Evolutionary conservation across 331 rosid genomes (phyloP).

Genomic region (Phaseolus coccineus): DNA sequence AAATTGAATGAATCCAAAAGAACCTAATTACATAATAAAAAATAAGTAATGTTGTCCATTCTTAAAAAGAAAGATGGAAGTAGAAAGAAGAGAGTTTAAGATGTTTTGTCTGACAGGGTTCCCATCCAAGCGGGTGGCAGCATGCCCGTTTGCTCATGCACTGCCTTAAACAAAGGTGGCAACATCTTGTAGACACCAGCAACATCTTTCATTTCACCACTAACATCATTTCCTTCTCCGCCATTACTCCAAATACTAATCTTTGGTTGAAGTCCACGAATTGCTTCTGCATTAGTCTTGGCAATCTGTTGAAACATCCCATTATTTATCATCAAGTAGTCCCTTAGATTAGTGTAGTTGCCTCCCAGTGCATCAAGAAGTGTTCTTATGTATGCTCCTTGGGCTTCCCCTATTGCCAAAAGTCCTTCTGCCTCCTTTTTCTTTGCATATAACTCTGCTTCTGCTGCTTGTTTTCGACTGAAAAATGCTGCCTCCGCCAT

Average conservation of each 20-base stretch:
- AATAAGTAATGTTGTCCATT: too few species aligned
- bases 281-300: constrained; percentile 58
- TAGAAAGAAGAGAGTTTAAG: background rate
- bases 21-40: too few species aligned
- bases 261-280: constrained; percentile 66
- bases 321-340: constrained; percentile 60
- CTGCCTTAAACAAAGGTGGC: constrained; percentile 65
- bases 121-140: constrained; percentile 76
- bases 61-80: too few species aligned
- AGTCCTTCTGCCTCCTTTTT: constrained; percentile 71
- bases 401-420: constrained; percentile 56
- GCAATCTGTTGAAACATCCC: constrained; percentile 68
- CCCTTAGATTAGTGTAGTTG: constrained; percentile 55
- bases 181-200: constrained; percentile 64
- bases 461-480: constrained; percentile 61
- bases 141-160: constrained; percentile 78
- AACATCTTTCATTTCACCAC: constrained; percentile 55
- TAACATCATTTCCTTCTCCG: background rate
- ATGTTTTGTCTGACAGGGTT: constrained; percentile 34
- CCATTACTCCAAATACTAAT: constrained; percentile 71
- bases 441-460: constrained; percentile 62
- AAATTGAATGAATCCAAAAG: too few species aligned
- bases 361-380: constrained; percentile 58
- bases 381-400: constrained; percentile 49
- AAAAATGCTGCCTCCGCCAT: constrained; percentile 56